phyloP scores from a whole-genome alignment of 2,329 filamentous ascomycete species.

The Apiospora pterosperma region DNA sequence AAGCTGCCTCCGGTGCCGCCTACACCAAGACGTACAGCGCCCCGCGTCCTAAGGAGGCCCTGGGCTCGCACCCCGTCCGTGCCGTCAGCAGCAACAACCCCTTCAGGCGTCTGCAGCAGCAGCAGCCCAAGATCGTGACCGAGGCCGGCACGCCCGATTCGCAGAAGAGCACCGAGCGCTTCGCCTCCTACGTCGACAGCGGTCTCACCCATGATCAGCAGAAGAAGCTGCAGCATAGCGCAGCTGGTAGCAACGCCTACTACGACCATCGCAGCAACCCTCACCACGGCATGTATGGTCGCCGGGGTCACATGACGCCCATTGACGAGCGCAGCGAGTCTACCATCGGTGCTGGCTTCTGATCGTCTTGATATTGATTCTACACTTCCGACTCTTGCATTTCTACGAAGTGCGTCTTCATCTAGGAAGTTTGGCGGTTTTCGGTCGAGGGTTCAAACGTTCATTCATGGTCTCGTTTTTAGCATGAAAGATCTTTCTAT shows the following conservation, averaged over 20 bases:
- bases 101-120: neutral
- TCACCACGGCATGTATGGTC: neutral
- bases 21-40: neutral
- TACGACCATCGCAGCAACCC: neutral
- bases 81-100: neutral
- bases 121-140: neutral
- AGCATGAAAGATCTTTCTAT: no score
- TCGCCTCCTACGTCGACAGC: neutral
- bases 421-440: neutral
- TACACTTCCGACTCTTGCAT: neutral
- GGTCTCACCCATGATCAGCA: neutral
- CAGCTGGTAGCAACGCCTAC: no score
- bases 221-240: neutral
- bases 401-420: neutral
- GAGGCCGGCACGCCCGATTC: conserved; percentile 7
- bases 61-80: conserved; percentile 2
- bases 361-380: neutral
- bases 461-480: neutral
- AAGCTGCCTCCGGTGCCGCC: neutral
- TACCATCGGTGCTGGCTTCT: neutral
- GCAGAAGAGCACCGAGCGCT: conserved; percentile 5
- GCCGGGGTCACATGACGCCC: conserved; percentile 2
- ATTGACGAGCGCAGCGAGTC: conserved; percentile 7
- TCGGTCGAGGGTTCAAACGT: no score
- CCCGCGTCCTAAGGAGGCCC: neutral